These are phyloP conservation scores for Pythium brachiatum DNA, from an alignment of 352 stramenopile species.

Conservation along the genomic window DNA sequence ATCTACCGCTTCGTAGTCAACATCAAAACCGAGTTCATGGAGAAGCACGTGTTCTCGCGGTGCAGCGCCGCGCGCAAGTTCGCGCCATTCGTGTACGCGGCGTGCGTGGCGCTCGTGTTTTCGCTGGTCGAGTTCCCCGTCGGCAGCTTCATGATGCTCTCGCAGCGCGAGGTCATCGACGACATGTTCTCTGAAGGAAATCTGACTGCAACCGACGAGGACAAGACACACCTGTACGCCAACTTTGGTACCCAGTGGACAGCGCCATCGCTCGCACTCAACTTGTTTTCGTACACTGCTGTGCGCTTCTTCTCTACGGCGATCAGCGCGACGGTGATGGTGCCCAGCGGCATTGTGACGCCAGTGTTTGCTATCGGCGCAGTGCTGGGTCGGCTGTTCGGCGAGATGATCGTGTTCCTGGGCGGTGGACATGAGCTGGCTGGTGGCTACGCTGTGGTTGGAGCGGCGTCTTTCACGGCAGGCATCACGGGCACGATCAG, in stretches of 20 bases:
- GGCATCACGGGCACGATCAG: constrained; percentile 74
- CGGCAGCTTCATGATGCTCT: constrained; percentile 79
- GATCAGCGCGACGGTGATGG: constrained; percentile 78
- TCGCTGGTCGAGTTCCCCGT: constrained; percentile 68
- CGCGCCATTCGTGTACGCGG: constrained; percentile 66
- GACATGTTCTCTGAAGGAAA: constrained; percentile 82
- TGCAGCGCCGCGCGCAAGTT: constrained; percentile 25
- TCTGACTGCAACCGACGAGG: constrained; percentile 28
- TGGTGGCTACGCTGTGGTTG: constrained; percentile 77
- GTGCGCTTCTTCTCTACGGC: constrained; percentile 80
- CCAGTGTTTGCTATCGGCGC: constrained; percentile 90
- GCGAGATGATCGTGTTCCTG: constrained; percentile 71
- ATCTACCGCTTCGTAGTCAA: constrained; percentile 51
- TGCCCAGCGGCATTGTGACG: constrained; percentile 90
- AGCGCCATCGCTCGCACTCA: constrained; percentile 59
- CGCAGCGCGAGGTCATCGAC: constrained; percentile 77
- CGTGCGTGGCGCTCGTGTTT: constrained; percentile 62
- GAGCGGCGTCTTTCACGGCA: constrained; percentile 78
- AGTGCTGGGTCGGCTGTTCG: constrained; percentile 85
- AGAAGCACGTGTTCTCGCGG: constrained; percentile 30
- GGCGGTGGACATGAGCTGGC: constrained; percentile 48
- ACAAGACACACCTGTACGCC: constrained; percentile 24
- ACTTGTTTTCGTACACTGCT: constrained; percentile 59
- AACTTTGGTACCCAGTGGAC: constrained; percentile 58
- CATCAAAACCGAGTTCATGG: constrained; percentile 42